Conservation (phyloP, 2,329 filamentous ascomycete species). For the Arthrobotrys sphaeroides region DNA sequence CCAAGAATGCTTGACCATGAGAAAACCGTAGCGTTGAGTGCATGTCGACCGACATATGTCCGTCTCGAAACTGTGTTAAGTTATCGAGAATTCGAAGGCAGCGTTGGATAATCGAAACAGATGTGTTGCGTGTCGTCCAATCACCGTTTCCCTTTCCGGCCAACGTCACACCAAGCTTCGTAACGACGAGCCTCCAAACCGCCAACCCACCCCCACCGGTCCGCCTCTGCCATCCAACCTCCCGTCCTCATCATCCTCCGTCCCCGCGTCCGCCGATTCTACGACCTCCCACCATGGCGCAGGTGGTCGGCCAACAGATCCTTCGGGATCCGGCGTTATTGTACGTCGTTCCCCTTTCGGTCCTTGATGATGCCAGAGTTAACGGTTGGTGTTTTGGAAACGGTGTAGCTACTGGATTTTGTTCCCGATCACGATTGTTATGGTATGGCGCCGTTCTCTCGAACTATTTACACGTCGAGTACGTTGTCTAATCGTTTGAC, state of each 20-base stretch:
- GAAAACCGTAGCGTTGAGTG: no score
- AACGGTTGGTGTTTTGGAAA: constrained; percentile 50
- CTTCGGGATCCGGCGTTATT: constrained; percentile 97
- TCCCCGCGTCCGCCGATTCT: neutral
- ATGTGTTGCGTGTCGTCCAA: constrained; percentile 40
- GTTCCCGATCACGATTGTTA: constrained; percentile 94
- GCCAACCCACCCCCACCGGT: constrained; percentile 7
- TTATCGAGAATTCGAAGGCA: no score
- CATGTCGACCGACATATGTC: no score
- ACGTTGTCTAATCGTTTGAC: neutral
- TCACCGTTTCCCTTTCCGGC: constrained; percentile 9
- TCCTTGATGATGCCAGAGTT: constrained; percentile 45
- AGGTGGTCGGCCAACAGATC: constrained; percentile 90
- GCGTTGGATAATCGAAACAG: neutral
- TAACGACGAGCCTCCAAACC: constrained; percentile 20
- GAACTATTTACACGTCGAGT: neutral
- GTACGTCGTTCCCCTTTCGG: constrained; percentile 67
- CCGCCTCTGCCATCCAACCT: neutral
- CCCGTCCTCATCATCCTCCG: neutral
- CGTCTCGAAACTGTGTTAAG: no score
- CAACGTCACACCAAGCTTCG: constrained; percentile 29
- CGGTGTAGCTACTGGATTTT: constrained; percentile 92
- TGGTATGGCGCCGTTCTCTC: constrained; percentile 68
- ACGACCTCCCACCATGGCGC: constrained; percentile 71
- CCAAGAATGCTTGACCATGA: no score